A percentile compares a stretch with the other conserved stretches of the same genome.
phyloP scores from a whole-genome alignment of 140 eudicot species.

The Ambrosia hybrid region DNA sequence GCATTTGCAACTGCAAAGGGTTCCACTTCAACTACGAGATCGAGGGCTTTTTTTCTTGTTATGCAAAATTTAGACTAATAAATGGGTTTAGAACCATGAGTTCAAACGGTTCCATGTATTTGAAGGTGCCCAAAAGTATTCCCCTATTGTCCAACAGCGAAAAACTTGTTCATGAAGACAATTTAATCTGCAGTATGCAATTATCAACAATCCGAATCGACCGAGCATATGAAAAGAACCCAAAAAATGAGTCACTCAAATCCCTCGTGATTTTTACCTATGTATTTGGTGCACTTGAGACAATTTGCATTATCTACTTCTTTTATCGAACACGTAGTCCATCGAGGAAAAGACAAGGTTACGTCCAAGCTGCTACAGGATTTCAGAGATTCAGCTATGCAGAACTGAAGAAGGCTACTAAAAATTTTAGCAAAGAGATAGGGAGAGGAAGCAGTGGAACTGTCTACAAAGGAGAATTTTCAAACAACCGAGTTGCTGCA shows the following conservation, averaged over 20 bases:
- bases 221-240: constrained; percentile 36
- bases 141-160: neutral
- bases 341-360: constrained; percentile 16
- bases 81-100: constrained; percentile 41
- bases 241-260: constrained; percentile 20
- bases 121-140: constrained; percentile 34
- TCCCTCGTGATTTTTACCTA: constrained; percentile 32
- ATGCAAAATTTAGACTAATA: constrained; percentile 28
- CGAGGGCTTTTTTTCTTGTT: constrained; percentile 31
- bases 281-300: constrained; percentile 46
- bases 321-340: constrained; percentile 26
- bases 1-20: constrained; percentile 51
- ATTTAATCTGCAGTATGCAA: constrained; percentile 23
- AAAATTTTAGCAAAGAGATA: constrained; percentile 40
- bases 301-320: constrained; percentile 34
- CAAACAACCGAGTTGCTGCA: constrained; percentile 44
- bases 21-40: constrained; percentile 34
- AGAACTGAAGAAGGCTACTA: constrained; percentile 43
- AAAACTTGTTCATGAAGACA: neutral
- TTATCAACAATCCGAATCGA: constrained; percentile 17
- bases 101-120: constrained; percentile 29
- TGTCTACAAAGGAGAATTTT: constrained; percentile 44
- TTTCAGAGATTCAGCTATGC: constrained; percentile 44
- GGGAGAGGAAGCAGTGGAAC: constrained; percentile 59
- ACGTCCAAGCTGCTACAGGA: constrained; percentile 47